Evolutionary conservation across 768 basidiomycete genomes (phyloP).

Genomic region (Mycena metata): DNA sequence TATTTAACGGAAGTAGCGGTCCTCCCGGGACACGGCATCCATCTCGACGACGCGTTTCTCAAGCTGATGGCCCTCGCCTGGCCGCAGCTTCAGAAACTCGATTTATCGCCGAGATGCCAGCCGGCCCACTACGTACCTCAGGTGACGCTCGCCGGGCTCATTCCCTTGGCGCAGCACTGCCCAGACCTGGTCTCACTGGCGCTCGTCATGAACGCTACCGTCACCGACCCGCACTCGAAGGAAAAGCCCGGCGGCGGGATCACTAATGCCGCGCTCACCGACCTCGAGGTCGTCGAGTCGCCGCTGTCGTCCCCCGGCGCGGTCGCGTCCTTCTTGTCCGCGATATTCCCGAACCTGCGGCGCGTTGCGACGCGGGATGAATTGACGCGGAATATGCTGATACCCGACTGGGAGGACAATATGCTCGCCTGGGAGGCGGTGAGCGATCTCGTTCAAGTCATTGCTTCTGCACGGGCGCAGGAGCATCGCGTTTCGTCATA

Average conservation of each 20-base stretch:
- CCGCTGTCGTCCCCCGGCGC: constrained; percentile 11
- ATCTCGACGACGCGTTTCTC: constrained; percentile 12
- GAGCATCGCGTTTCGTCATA: constrained; percentile 14
- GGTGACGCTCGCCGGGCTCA: constrained; percentile 14
- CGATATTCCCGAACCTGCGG: constrained; percentile 23
- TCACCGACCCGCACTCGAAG: not conserved
- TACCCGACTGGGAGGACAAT: constrained; percentile 18
- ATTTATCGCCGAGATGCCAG: constrained; percentile 8
- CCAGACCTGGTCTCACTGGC: not conserved
- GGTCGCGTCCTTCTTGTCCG: constrained; percentile 24
- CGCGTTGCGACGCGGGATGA: not conserved
- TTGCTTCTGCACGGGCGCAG: constrained; percentile 23
- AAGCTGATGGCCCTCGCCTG: constrained; percentile 15
- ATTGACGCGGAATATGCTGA: not conserved
- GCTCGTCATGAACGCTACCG: constrained; percentile 6
- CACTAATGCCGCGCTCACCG: constrained; percentile 9
- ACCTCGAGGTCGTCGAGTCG: constrained; percentile 29
- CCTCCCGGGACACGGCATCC: not conserved
- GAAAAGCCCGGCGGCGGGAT: constrained; percentile 23
- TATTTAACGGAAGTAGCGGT: constrained; percentile 1
- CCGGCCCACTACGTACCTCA: constrained; percentile 2
- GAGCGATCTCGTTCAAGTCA: not conserved
- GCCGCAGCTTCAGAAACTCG: constrained; percentile 16
- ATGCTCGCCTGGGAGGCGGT: constrained; percentile 12
- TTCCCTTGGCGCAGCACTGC: constrained; percentile 24